phyloP scores from a whole-genome alignment of 495 filamentous ascomycete species.

The Tetracladium setigerum region DNA sequence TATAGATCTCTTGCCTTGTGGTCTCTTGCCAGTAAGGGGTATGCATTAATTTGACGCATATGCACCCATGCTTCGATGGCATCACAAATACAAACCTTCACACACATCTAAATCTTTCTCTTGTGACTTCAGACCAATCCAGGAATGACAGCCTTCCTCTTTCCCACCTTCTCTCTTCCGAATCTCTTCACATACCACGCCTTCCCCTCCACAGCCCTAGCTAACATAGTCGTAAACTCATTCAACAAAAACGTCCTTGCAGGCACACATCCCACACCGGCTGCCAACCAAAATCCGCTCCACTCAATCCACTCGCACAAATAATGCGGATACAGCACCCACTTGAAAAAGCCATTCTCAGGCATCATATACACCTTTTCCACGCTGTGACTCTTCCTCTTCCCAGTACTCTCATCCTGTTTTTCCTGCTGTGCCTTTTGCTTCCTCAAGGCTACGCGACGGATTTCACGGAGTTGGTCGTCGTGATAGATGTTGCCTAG shows the following conservation, averaged over 20 bases:
- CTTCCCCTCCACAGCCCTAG: conserved; percentile 73
- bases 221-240: conserved; percentile 83
- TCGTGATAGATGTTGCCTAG: conserved; percentile 77
- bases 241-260: conserved; percentile 78
- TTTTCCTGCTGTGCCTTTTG: conserved; percentile 31
- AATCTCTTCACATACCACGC: conserved; percentile 87
- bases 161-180: conserved; percentile 66
- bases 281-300: conserved; percentile 75
- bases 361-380: conserved; percentile 91
- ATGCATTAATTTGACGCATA: no score
- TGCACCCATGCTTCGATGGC: no score
- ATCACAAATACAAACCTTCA: no score
- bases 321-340: conserved; percentile 87
- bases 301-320: conserved; percentile 95
- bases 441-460: conserved; percentile 48
- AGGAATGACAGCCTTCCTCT: conserved; percentile 76
- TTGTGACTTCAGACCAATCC: conserved; percentile 48
- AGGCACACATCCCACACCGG: conserved; percentile 52
- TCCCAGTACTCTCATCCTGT: conserved; percentile 21
- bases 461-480: conserved; percentile 69
- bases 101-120: neutral
- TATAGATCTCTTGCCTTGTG: no score
- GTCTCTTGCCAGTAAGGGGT: no score
- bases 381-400: conserved; percentile 35
- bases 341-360: conserved; percentile 69